These are phyloP conservation scores for Penicillium argentinense DNA, from an alignment of 495 filamentous ascomycete genomes.

Conservation along the genomic window DNA sequence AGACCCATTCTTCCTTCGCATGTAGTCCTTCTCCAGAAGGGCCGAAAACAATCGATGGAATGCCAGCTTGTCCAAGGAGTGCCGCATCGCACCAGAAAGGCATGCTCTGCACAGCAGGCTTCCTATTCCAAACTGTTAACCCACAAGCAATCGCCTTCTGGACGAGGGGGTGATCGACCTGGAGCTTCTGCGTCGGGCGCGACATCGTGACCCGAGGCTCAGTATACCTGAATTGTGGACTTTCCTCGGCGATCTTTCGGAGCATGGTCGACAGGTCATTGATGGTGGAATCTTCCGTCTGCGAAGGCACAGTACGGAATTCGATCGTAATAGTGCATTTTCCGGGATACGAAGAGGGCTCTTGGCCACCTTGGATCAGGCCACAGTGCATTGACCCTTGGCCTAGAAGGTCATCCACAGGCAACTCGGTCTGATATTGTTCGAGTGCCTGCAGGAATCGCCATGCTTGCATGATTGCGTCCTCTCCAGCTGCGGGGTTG, in stretches of 20 bases:
- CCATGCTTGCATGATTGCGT: constrained; percentile 46
- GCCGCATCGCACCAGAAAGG: constrained; percentile 49
- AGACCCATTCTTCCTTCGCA: constrained; percentile 47
- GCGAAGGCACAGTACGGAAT: constrained; percentile 42
- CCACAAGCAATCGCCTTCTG: constrained; percentile 21
- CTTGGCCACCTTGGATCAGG: constrained; percentile 47
- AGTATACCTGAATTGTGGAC: constrained; percentile 26
- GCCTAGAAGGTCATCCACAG: constrained; percentile 30
- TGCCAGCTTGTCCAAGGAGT: constrained; percentile 36
- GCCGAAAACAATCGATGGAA: constrained; percentile 43
- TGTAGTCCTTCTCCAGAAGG: constrained; percentile 44
- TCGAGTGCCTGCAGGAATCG: constrained; percentile 43
- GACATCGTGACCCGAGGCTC: constrained; percentile 32
- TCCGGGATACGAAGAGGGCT: constrained; percentile 47
- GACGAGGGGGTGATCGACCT: constrained; percentile 35
- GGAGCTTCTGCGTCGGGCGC: constrained; percentile 35
- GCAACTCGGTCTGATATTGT: constrained; percentile 32
- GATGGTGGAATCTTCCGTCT: constrained; percentile 31
- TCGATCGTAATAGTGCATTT: constrained; percentile 44
- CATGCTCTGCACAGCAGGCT: constrained; percentile 18
- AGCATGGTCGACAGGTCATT: constrained; percentile 28
- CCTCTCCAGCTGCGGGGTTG: constrained; percentile 34
- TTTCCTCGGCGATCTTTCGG: constrained; percentile 15
- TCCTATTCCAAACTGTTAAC: constrained; percentile 11
- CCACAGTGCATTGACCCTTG: constrained; percentile 42